Conservation (phyloP, 2,329 filamentous ascomycete species). For the Clonostachys rhizophaga region DNA sequence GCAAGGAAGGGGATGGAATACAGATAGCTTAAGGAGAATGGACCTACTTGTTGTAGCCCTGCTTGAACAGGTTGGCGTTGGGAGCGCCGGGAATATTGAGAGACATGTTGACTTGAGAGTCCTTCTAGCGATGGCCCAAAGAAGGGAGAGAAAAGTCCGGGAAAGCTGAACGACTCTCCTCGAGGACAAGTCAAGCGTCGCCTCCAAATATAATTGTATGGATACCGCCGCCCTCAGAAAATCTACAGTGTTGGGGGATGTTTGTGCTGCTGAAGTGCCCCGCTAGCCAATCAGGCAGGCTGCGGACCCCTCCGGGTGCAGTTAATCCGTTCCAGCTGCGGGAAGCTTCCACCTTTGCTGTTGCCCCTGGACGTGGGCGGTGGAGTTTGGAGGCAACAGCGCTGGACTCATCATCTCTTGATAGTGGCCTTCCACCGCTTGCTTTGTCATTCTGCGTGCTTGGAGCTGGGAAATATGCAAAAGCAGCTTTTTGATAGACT, state of each 20-base stretch:
- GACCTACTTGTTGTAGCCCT: slow-evolving; percentile 89
- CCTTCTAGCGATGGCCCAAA: not conserved
- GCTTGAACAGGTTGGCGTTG: slow-evolving; percentile 90
- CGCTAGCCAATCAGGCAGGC: slow-evolving; percentile 1
- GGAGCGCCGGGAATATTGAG: slow-evolving; percentile 93
- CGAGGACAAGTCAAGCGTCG: no score
- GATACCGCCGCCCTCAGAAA: slow-evolving; percentile 3
- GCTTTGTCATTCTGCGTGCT: no score
- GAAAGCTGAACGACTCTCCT: not conserved
- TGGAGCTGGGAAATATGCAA: no score
- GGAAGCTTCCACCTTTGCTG: not conserved
- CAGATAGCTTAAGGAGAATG: slow-evolving; percentile 7
- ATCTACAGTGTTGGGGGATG: not conserved
- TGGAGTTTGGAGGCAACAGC: no score
- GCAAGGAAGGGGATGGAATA: slow-evolving; percentile 4
- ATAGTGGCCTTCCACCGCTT: no score
- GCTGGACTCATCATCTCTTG: no score
- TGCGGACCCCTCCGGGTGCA: slow-evolving; percentile 3
- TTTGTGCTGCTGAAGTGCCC: slow-evolving; percentile 2
- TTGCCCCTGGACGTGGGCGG: not conserved
- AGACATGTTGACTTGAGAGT: slow-evolving; percentile 62
- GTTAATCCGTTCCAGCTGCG: slow-evolving; percentile 4
- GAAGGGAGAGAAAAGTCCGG: not conserved
- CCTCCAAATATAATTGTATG: no score
- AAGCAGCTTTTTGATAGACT: no score